Conservation (phyloP, 2,329 filamentous ascomycete genomes). For the Atkinsonella hypoxylon region DNA sequence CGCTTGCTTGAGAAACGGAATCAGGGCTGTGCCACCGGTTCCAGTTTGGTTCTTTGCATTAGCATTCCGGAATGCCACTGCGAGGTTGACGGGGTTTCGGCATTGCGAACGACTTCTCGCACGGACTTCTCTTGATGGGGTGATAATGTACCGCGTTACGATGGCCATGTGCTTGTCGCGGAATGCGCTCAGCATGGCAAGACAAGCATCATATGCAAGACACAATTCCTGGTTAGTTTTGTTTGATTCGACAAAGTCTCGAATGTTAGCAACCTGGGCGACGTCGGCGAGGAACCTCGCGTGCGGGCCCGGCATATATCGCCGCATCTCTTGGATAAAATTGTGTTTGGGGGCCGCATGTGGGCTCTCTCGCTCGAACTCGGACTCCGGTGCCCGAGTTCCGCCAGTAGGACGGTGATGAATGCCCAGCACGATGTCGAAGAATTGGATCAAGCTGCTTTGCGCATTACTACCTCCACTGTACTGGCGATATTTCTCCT, state of each 20-base stretch:
- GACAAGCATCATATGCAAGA: constrained; percentile 80
- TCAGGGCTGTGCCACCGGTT: constrained; percentile 85
- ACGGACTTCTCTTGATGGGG: constrained; percentile 67
- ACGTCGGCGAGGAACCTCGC: constrained; percentile 80
- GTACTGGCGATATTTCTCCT: constrained; percentile 65
- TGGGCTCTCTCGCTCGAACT: constrained; percentile 32
- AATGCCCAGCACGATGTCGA: constrained; percentile 81
- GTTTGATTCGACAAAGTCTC: constrained; percentile 61
- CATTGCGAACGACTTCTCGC: constrained; percentile 49
- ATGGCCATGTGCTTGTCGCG: constrained; percentile 95
- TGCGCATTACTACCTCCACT: constrained; percentile 94
- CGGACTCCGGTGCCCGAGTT: constrained; percentile 30
- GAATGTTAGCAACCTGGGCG: constrained; percentile 70
- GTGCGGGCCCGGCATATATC: constrained; percentile 92
- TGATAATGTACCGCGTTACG: constrained; percentile 88
- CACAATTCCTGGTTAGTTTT: constrained; percentile 52
- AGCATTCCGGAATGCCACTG: constrained; percentile 40
- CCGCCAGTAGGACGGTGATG: constrained; percentile 84
- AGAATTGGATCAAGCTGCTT: constrained; percentile 94
- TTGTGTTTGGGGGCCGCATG: constrained; percentile 44
- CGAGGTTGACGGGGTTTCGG: constrained; percentile 47
- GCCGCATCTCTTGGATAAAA: constrained; percentile 94
- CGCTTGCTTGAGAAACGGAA: constrained; percentile 93
- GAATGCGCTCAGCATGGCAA: constrained; percentile 57
- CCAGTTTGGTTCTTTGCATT: constrained; percentile 58